Conservation (phyloP, 129 eudicot species). For the Centrapalus pauciflorus region DNA sequence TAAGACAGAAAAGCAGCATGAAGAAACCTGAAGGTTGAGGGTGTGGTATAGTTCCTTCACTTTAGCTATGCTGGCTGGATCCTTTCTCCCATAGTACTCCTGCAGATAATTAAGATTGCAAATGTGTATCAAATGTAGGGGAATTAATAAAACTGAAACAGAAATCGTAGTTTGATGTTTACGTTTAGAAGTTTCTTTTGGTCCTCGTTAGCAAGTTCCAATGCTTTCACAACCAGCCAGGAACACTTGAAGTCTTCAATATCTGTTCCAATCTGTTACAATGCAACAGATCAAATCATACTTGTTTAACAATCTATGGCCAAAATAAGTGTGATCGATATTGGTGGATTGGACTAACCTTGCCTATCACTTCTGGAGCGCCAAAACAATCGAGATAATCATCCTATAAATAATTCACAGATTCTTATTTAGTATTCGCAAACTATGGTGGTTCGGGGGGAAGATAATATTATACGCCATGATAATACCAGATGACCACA, state of each 20-base stretch:
- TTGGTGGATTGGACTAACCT: conserved; percentile 37
- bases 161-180: conserved; percentile 9
- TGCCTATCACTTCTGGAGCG: conserved; percentile 62
- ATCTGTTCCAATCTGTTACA: conserved; percentile 60
- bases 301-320: background rate
- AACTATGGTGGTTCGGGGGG: background rate
- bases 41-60: conserved; percentile 49
- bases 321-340: background rate
- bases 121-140: too few species aligned
- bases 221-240: conserved; percentile 74
- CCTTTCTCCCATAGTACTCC: conserved; percentile 73
- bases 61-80: conserved; percentile 54
- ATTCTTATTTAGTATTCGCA: background rate
- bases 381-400: conserved; percentile 72
- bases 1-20: background rate
- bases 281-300: background rate
- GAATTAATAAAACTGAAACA: background rate
- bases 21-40: conserved; percentile 63
- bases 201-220: conserved; percentile 54
- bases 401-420: conserved; percentile 32
- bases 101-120: conserved; percentile 8
- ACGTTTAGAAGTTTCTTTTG: conserved; percentile 57
- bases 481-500: too few species aligned
- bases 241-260: conserved; percentile 72
- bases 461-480: too few species aligned